These are phyloP conservation scores for Geotrichum carabidarum DNA, from an alignment of 1,139 yeast genomes.

Conservation along the genomic window DNA sequence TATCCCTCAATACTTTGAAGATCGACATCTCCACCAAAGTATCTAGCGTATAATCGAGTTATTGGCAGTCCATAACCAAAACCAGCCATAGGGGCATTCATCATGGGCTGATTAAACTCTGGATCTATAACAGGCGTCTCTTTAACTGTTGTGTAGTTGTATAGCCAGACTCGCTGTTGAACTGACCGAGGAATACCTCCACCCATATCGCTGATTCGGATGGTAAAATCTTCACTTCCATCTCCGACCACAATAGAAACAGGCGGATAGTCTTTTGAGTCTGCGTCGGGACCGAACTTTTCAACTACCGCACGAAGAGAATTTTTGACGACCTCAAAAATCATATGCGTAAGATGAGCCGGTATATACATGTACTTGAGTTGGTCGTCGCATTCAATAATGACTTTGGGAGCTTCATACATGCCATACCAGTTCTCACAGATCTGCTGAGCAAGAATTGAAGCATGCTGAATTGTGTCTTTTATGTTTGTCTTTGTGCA, in stretches of 20 bases:
- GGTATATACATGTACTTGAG: conserved; percentile 83
- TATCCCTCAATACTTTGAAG: conserved; percentile 79
- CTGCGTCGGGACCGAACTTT: conserved; percentile 47
- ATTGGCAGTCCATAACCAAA: conserved; percentile 79
- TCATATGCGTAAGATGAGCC: conserved; percentile 80
- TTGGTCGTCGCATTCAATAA: conserved; percentile 62
- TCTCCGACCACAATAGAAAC: conserved; percentile 71
- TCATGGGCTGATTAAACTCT: conserved; percentile 47
- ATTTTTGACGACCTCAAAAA: conserved; percentile 76
- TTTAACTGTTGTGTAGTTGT: conserved; percentile 70
- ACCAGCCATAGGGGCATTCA: conserved; percentile 74
- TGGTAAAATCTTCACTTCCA: conserved; percentile 75
- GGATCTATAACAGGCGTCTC: conserved; percentile 57
- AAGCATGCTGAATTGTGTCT: conserved; percentile 76
- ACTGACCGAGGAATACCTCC: conserved; percentile 78
- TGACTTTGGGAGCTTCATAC: conserved; percentile 74
- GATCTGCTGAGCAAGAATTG: conserved; percentile 76
- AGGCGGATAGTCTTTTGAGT: conserved; percentile 54
- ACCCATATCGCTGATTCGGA: conserved; percentile 77
- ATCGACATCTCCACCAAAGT: conserved; percentile 75
- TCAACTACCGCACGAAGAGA: conserved; percentile 84
- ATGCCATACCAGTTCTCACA: conserved; percentile 82
- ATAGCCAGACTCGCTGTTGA: conserved; percentile 73
- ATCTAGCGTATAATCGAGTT: conserved; percentile 67
- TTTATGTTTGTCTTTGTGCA: conserved; percentile 75